A percentile compares a stretch with the other conserved stretches of the same genome.
phyloP scores from a whole-genome alignment of 768 basidiomycete genomes.

The Leccinum broughii region DNA sequence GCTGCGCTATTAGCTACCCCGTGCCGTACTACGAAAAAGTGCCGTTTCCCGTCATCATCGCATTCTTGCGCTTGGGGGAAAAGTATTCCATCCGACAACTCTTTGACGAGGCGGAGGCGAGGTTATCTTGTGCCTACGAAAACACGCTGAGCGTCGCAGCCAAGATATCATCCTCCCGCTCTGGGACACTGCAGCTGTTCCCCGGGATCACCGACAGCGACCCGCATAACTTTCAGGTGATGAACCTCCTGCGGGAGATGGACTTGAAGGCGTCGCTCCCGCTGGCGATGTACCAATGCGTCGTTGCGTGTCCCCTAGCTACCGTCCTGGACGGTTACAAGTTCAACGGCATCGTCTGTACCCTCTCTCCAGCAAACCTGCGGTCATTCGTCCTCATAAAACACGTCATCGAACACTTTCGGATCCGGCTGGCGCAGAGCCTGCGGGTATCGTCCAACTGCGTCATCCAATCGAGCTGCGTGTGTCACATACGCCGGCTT shows the following conservation, averaged over 20 bases:
- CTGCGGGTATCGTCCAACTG: slow-evolving; percentile 7
- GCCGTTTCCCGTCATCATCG: slow-evolving; percentile 5
- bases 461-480: slow-evolving; percentile 6
- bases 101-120: slow-evolving; percentile 10
- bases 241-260: slow-evolving; percentile 17
- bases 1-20: slow-evolving; percentile 11
- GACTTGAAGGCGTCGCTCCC: slow-evolving; percentile 8
- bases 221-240: slow-evolving; percentile 19
- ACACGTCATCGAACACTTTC: slow-evolving; percentile 4
- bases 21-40: slow-evolving; percentile 3
- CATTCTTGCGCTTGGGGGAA: slow-evolving; percentile 24
- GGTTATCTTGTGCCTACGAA: slow-evolving; percentile 8
- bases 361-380: slow-evolving; percentile 9
- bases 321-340: slow-evolving; percentile 14
- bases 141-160: not conserved
- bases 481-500: not conserved
- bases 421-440: not conserved
- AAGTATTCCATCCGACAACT: slow-evolving; percentile 22
- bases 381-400: slow-evolving; percentile 12
- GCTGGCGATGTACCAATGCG: slow-evolving; percentile 17
- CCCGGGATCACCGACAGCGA: slow-evolving; percentile 5
- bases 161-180: slow-evolving; percentile 2
- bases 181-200: not conserved
- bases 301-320: slow-evolving; percentile 2
- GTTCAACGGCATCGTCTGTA: not conserved